phyloP scores from a whole-genome alignment of 2,329 filamentous ascomycete genomes.

The Coniochaeta sp. region DNA sequence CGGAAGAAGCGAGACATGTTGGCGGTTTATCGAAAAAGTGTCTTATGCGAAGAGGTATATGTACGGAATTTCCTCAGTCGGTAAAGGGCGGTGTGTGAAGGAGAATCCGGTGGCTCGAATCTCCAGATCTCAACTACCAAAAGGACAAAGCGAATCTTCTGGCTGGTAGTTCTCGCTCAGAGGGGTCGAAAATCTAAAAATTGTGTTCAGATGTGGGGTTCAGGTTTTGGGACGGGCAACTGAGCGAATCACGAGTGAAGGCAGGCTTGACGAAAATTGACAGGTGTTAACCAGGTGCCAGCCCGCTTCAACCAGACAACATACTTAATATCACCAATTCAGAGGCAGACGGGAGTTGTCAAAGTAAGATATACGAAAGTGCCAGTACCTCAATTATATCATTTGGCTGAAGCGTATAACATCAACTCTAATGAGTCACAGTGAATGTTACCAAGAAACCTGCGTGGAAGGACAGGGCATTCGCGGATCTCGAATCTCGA shows the following conservation, averaged over 20 bases:
- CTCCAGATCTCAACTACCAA: background rate
- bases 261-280: background rate
- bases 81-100: background rate
- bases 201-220: slow-evolving; percentile 4
- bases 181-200: slow-evolving; percentile 7
- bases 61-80: background rate
- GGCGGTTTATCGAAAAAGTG: slow-evolving; percentile 12
- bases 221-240: background rate
- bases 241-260: background rate
- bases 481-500: too few relatives aligned
- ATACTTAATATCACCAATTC: too few relatives aligned
- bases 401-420: too few relatives aligned
- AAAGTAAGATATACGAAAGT: too few relatives aligned
- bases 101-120: background rate
- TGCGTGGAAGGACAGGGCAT: too few relatives aligned
- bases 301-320: too few relatives aligned
- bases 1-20: slow-evolving; percentile 97
- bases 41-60: background rate
- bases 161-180: background rate
- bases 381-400: too few relatives aligned
- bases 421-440: too few relatives aligned
- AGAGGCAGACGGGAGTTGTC: too few relatives aligned
- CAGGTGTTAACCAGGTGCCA: background rate
- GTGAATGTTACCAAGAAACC: too few relatives aligned
- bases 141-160: background rate